Percentiles rank a stretch among this genome's conserved stretches.
phyloP scores from a whole-genome alignment of 2,329 filamentous ascomycete species.

The Alternaria dauci region DNA sequence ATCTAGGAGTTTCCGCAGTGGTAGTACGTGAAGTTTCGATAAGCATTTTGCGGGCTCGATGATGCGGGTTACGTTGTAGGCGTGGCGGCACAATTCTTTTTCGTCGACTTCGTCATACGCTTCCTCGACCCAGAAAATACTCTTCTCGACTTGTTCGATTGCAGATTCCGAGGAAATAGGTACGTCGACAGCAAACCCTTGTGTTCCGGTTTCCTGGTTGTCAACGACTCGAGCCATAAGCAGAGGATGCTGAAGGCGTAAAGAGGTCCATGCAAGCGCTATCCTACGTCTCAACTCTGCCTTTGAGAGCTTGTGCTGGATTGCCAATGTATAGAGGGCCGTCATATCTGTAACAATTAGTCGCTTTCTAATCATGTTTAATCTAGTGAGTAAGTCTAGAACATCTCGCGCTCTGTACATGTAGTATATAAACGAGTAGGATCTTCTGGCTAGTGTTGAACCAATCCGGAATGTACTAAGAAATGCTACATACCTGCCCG shows the following conservation, averaged over 20 bases:
- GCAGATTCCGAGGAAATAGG: slow-evolving; percentile 38
- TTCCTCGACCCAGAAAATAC: slow-evolving; percentile 53
- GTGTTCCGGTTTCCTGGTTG: slow-evolving; percentile 21
- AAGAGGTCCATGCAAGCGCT: slow-evolving; percentile 51
- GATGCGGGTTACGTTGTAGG: slow-evolving; percentile 52
- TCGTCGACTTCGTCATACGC: slow-evolving; percentile 45
- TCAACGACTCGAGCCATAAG: slow-evolving; percentile 46
- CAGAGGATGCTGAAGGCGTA: slow-evolving; percentile 52
- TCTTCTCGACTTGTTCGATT: slow-evolving; percentile 37
- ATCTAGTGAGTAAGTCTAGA: background rate
- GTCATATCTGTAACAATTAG: slow-evolving; percentile 49
- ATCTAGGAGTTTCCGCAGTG: slow-evolving; percentile 29
- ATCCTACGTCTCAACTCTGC: slow-evolving; percentile 47
- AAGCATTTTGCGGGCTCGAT: slow-evolving; percentile 50
- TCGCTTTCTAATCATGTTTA: background rate
- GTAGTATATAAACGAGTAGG: background rate
- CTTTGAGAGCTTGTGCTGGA: slow-evolving; percentile 42
- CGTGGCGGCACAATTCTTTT: slow-evolving; percentile 53
- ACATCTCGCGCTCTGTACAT: background rate
- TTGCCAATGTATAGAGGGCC: slow-evolving; percentile 47
- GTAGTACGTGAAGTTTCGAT: slow-evolving; percentile 53
- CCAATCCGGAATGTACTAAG: background rate
- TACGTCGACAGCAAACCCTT: slow-evolving; percentile 49
- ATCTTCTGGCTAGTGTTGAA: background rate
- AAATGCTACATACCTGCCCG: slow-evolving; percentile 40